Percentiles rank a stretch among this genome's conserved stretches.
Evolutionary conservation across 257 asterid genomes (phyloP).

Genomic region (Avicennia marina): DNA sequence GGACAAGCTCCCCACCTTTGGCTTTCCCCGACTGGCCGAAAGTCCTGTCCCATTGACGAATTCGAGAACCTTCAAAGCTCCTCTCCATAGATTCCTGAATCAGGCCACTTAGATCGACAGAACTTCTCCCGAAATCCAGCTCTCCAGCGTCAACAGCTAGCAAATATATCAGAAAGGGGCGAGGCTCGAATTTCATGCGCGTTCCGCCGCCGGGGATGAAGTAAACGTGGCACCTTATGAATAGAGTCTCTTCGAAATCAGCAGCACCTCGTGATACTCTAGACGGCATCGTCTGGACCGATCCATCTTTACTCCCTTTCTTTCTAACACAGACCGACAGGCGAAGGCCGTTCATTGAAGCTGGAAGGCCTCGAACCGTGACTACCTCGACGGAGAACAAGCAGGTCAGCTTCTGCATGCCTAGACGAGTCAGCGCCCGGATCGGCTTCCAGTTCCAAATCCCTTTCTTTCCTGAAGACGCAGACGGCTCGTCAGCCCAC

Average conservation of each 20-base stretch:
- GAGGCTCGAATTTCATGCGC: conserved; percentile 61
- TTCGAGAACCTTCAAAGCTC: conserved; percentile 57
- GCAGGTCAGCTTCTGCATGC: conserved; percentile 86
- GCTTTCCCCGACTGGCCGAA: conserved; percentile 71
- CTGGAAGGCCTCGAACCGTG: conserved; percentile 54
- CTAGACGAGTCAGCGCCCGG: conserved; percentile 66
- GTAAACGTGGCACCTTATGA: conserved; percentile 75
- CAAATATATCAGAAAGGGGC: conserved; percentile 67
- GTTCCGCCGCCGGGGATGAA: conserved; percentile 50
- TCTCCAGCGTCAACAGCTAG: conserved; percentile 80
- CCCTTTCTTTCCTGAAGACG: conserved; percentile 49
- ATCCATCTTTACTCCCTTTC: conserved; percentile 62
- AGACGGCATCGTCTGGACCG: conserved; percentile 90
- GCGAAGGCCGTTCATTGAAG: conserved; percentile 94
- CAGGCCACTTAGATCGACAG: conserved; percentile 64
- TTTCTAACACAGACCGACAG: conserved; percentile 73
- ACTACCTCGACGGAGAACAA: conserved; percentile 83
- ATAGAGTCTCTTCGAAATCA: conserved; percentile 88
- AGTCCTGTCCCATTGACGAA: conserved; percentile 70
- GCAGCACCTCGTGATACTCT: conserved; percentile 77
- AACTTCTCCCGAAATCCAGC: conserved; percentile 62
- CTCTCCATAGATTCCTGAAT: conserved; percentile 74
- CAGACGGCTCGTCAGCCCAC: too few relatives aligned
- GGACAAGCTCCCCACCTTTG: conserved; percentile 77
- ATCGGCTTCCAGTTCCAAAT: conserved; percentile 93